Evolutionary conservation across 441 rosid species (phyloP), one percentile per base, ranked within the genome.

Genomic region (Pelargonium fulgidum): DNA sequence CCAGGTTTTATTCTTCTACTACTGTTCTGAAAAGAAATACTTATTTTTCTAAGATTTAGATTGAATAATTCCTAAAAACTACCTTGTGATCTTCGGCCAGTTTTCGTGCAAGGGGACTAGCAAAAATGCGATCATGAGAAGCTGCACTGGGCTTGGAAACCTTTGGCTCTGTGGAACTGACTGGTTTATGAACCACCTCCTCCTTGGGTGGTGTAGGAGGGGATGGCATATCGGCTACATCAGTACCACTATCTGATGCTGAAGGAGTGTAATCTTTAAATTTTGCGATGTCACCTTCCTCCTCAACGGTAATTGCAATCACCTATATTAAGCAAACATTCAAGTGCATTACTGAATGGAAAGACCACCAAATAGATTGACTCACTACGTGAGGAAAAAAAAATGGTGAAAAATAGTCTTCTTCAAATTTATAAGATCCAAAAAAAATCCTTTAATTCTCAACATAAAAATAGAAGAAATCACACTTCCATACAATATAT

Each of bases 221-320:
- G 74, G 86, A 76, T 44, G 80, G 50, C 66, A 24, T 89, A 80
- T 86, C 75, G 66, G 78, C 79, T 45, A 82, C 72, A 73, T 81
- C 66, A 65, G 82, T 76, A 64, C 48, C 72, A 66, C 80, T 24
- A 54, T n/a, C 76, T 63, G 93, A 78, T 39, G 86, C 71, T 65
- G 87, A 65, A 24, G 95, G 91, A 71, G 76, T 91, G 80, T 87
- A 93, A 81, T 91, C 96, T 82, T 91, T 89, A 44, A 93, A 89
- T 81, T 88, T 93, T 26, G 64, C 82, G 78, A 93, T 82, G 73
- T 93, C 92, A 50, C 73, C 95, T 83, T 87, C 94, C 4, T 93
- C 98, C 79, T 93, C 97, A 54, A 91, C 95, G 47, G 96, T 91
- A 73, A 93, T 76, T 68, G 93, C 94, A 77, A 93, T 93, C 39